Conservation (phyloP, 2,329 filamentous ascomycete genomes). For the Xylariaceae sp. region DNA sequence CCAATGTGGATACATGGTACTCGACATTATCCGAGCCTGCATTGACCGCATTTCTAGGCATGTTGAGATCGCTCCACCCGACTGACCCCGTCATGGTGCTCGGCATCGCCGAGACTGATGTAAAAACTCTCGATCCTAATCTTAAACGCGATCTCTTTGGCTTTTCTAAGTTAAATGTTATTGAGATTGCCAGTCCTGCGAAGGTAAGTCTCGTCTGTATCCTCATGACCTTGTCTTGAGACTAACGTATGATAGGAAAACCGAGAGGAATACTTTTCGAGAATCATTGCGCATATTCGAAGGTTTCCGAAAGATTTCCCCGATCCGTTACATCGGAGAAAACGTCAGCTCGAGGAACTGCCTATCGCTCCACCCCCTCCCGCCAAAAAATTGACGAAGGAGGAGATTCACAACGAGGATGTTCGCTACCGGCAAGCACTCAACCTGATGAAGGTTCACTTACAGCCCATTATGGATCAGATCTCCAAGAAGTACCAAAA, state of each 20-base stretch:
- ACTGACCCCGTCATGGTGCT: conserved; percentile 86
- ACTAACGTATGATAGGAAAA: conserved; percentile 41
- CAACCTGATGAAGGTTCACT: conserved; percentile 78
- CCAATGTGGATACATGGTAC: conserved; percentile 86
- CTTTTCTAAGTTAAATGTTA: conserved; percentile 73
- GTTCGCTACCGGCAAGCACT: conserved; percentile 77
- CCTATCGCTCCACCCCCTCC: conserved; percentile 68
- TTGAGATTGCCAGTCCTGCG: conserved; percentile 61
- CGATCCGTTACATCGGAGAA: conserved; percentile 79
- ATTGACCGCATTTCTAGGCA: conserved; percentile 74
- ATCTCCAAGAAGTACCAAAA: conserved; percentile 86
- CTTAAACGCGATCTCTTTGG: conserved; percentile 78
- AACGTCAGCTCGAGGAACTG: conserved; percentile 71
- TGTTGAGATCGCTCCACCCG: conserved; percentile 76
- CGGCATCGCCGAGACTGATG: conserved; percentile 70
- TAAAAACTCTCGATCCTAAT: conserved; percentile 53
- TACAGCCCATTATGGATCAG: conserved; percentile 96
- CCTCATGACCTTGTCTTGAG: neutral
- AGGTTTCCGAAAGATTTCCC: conserved; percentile 82
- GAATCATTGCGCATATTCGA: conserved; percentile 68
- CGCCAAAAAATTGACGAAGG: conserved; percentile 64
- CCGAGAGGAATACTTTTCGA: conserved; percentile 74
- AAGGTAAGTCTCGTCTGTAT: conserved; percentile 41
- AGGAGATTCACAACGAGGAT: conserved; percentile 73
- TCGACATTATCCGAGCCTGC: conserved; percentile 54